These are phyloP conservation scores for Dactylellina drechsleri DNA, from an alignment of 2,329 filamentous ascomycete species.

Conservation along the genomic window DNA sequence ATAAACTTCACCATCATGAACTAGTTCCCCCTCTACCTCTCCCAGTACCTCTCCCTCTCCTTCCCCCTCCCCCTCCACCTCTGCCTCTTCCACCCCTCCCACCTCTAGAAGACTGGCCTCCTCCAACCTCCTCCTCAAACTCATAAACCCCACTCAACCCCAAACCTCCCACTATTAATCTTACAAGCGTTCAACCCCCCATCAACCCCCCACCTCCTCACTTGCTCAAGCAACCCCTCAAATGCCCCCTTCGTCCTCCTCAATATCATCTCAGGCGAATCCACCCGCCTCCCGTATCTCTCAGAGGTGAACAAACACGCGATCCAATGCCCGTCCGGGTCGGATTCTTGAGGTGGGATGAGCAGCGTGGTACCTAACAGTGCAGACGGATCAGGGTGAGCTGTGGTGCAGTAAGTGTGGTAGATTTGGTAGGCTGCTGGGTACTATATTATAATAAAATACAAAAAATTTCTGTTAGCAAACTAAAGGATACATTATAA, in stretches of 20 bases:
- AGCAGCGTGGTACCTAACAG: constrained; percentile 38
- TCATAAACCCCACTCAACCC: constrained; percentile 47
- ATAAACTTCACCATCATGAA: background rate
- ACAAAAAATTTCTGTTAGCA: too few species aligned
- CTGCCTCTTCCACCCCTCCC: constrained; percentile 31
- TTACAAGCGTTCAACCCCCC: constrained; percentile 46
- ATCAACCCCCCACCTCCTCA: background rate
- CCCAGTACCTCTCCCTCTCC: background rate
- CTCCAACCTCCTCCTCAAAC: constrained; percentile 32
- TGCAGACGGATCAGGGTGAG: constrained; percentile 1
- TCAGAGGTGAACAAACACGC: constrained; percentile 45
- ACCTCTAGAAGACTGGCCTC: background rate
- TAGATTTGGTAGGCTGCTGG: constrained; percentile 42
- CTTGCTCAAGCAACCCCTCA: constrained; percentile 30
- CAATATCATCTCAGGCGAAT: constrained; percentile 32
- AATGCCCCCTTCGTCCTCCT: constrained; percentile 22
- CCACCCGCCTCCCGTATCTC: constrained; percentile 32
- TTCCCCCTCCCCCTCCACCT: constrained; percentile 7
- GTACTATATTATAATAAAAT: constrained; percentile 30
- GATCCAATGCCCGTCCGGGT: constrained; percentile 33
- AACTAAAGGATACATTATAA: too few species aligned
- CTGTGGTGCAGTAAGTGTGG: constrained; percentile 21
- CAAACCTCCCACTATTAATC: constrained; percentile 51
- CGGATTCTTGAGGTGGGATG: constrained; percentile 33
- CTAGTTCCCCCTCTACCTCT: constrained; percentile 1